phyloP scores from a whole-genome alignment of 768 basidiomycete genomes.

The Lentinula edodes region DNA sequence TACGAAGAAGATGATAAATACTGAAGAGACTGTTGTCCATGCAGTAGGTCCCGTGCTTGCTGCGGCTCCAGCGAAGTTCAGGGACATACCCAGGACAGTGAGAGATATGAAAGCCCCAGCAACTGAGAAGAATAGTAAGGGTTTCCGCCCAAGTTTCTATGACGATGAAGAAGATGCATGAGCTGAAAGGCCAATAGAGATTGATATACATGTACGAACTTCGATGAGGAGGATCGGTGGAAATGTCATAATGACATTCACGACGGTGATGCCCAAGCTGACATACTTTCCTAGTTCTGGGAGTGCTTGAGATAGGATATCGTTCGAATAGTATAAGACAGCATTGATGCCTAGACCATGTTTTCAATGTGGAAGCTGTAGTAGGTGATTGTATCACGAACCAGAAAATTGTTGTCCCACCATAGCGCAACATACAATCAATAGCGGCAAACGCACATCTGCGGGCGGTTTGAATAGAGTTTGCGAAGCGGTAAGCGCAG shows the following conservation, averaged over 20 bases:
- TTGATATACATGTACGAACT: conserved; percentile 30
- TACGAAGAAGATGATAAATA: conserved; percentile 75
- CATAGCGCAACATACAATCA: conserved; percentile 69
- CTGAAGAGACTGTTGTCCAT: conserved; percentile 55
- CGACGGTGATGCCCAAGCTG: conserved; percentile 76
- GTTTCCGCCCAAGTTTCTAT: conserved; percentile 70
- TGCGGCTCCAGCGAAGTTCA: conserved; percentile 32
- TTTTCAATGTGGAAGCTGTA: conserved; percentile 2
- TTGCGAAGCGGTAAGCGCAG: conserved; percentile 43
- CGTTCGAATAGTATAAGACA: conserved; percentile 91
- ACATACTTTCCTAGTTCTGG: conserved; percentile 78
- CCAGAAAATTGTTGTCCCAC: conserved; percentile 76
- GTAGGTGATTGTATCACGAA: conserved; percentile 16
- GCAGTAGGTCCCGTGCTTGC: conserved; percentile 25
- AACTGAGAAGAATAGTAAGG: conserved; percentile 63
- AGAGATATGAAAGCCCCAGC: conserved; percentile 63
- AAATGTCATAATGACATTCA: conserved; percentile 82
- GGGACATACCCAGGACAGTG: conserved; percentile 59
- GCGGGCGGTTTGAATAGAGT: conserved; percentile 34
- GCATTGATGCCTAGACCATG: conserved; percentile 59
- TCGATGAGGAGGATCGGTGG: conserved; percentile 86
- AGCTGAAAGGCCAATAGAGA: too few species aligned
- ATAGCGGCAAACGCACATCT: conserved; percentile 57
- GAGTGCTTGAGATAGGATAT: conserved; percentile 75
- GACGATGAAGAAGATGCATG: not conserved